Percentiles rank a stretch among this genome's conserved stretches.
Evolutionary conservation across 345 rosid species (phyloP).

Genomic region (Lenwebbia sp.): DNA sequence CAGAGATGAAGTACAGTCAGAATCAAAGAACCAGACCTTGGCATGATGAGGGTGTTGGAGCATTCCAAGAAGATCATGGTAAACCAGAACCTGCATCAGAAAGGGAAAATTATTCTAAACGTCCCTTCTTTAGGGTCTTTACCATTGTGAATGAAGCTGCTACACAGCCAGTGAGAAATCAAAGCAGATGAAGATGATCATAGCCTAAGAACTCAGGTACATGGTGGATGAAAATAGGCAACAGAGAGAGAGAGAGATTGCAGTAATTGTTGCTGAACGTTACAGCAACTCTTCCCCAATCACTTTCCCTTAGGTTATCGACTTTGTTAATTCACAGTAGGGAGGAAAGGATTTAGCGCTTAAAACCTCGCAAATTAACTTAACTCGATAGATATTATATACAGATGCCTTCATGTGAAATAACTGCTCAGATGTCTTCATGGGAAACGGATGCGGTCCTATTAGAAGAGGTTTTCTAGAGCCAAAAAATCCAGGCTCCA

Average conservation of each 20-base stretch:
- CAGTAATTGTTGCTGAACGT: not conserved
- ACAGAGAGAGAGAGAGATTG: no score
- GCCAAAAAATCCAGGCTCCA: not conserved
- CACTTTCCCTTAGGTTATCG: not conserved
- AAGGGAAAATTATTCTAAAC: not conserved
- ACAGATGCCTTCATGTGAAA: not conserved
- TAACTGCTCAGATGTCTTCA: not conserved
- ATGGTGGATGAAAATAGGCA: no score
- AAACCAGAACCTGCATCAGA: slow-evolving; percentile 61
- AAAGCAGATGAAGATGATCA: not conserved
- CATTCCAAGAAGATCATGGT: slow-evolving; percentile 95
- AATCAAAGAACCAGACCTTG: slow-evolving; percentile 35
- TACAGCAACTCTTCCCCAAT: no score
- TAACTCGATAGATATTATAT: not conserved
- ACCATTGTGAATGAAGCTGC: not conserved
- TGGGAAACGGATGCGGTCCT: not conserved
- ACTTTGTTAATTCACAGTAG: not conserved
- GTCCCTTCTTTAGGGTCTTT: not conserved
- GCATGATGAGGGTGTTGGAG: slow-evolving; percentile 97
- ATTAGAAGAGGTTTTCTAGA: not conserved
- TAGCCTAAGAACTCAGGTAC: no score
- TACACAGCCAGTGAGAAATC: not conserved
- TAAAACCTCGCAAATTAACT: not conserved
- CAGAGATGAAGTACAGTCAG: not conserved
- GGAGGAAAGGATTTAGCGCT: not conserved